Evolutionary conservation across 129 eudicot genomes (phyloP).

Genomic region (Lactuca saligna): DNA sequence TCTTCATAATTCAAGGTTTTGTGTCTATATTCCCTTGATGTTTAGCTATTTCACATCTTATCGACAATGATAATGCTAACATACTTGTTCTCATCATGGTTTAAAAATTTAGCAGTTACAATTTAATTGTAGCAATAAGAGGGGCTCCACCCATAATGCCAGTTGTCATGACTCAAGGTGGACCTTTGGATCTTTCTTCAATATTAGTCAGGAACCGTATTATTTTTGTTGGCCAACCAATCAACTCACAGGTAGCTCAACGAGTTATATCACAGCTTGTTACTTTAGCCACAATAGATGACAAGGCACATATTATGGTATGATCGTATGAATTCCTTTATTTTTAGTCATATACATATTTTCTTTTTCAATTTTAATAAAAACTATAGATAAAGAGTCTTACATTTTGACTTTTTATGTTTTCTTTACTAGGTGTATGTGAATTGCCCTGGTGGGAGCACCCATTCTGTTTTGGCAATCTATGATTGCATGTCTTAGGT

Average conservation of each 20-base stretch:
- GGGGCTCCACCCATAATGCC: conserved; percentile 88
- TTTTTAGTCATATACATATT: background rate
- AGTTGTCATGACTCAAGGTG: conserved; percentile 88
- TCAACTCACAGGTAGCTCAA: conserved; percentile 76
- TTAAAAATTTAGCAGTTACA: conserved; percentile 45
- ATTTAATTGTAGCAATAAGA: conserved; percentile 61
- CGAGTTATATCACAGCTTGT: conserved; percentile 95
- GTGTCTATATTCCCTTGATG: conserved; percentile 7
- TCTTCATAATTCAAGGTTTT: conserved; percentile 44
- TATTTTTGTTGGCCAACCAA: conserved; percentile 77
- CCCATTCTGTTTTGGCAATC: conserved; percentile 84
- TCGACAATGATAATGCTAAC: background rate
- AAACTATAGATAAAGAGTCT: background rate
- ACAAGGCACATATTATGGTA: conserved; percentile 85
- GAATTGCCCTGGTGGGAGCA: conserved; percentile 92
- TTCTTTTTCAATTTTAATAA: background rate
- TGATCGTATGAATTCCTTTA: background rate
- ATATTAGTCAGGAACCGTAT: conserved; percentile 86
- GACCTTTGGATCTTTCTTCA: conserved; percentile 86
- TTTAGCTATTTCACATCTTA: conserved; percentile 9
- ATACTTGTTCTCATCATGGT: background rate
- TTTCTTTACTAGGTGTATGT: conserved; percentile 58
- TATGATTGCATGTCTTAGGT: conserved; percentile 99
- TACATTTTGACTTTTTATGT: background rate
- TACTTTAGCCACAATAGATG: conserved; percentile 89